Conservation (phyloP, 768 basidiomycete species). For the Rhizopogon roseolus region DNA sequence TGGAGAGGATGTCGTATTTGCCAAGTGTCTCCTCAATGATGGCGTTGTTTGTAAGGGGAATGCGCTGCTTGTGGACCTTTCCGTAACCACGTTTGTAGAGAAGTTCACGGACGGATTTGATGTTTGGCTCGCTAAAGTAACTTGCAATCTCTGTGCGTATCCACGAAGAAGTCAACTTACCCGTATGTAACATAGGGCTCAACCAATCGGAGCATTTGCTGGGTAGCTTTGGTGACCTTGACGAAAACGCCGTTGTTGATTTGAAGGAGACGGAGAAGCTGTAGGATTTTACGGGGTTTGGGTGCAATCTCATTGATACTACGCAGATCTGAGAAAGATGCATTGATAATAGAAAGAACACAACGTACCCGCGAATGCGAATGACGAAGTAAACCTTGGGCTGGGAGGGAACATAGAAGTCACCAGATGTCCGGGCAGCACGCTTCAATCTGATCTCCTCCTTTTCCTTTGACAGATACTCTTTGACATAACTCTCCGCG, state of each 20-base stretch:
- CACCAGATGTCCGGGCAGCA: constrained; percentile 83
- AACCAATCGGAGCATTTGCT: constrained; percentile 96
- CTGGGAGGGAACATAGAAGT: constrained; percentile 97
- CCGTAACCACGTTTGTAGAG: constrained; percentile 99
- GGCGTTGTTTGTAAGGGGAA: constrained; percentile 90
- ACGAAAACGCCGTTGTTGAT: constrained; percentile 99
- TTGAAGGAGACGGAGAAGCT: constrained; percentile 96
- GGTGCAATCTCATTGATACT: constrained; percentile 99
- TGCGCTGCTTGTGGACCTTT: constrained; percentile 96
- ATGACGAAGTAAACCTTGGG: constrained; percentile 97
- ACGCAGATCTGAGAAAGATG: constrained; percentile 1
- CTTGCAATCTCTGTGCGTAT: constrained; percentile 2
- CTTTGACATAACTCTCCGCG: constrained; percentile 96
- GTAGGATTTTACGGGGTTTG: constrained; percentile 98
- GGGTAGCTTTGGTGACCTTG: constrained; percentile 93
- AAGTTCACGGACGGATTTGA: constrained; percentile 94
- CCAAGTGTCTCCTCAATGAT: constrained; percentile 90
- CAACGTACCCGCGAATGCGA: constrained; percentile 88
- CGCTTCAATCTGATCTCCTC: constrained; percentile 96
- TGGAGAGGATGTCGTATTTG: constrained; percentile 92
- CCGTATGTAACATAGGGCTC: constrained; percentile 98
- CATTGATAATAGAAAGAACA: constrained; percentile 5
- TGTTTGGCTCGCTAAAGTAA: constrained; percentile 77
- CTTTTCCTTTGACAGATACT: constrained; percentile 87
- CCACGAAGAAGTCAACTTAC: constrained; percentile 36